These are phyloP conservation scores for Purpureocillium takamizusanense DNA, from an alignment of 2,329 filamentous ascomycete genomes.

Conservation along the genomic window DNA sequence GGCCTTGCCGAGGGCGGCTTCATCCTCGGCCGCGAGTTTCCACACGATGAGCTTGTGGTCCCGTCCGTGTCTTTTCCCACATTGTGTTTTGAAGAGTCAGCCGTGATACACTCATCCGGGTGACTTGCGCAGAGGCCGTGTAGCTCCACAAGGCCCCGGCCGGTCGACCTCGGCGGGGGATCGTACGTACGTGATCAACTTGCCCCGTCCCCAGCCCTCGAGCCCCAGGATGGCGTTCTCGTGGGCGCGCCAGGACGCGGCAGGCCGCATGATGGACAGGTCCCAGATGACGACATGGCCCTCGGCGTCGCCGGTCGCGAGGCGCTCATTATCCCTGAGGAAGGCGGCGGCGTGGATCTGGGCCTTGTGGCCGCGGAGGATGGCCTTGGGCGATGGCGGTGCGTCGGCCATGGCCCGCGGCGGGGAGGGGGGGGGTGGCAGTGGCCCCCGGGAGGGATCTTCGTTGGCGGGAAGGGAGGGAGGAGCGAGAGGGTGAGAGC, in stretches of 20 bases:
- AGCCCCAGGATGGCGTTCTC: constrained; percentile 67
- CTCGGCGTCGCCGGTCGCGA: constrained; percentile 81
- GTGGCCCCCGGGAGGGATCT: background rate
- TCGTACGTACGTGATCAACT: constrained; percentile 65
- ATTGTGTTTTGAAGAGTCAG: too few relatives aligned
- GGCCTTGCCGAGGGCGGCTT: constrained; percentile 53
- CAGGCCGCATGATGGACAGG: constrained; percentile 68
- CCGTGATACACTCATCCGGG: too few relatives aligned
- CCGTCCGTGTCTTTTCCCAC: constrained; percentile 65
- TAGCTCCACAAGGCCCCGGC: too few relatives aligned
- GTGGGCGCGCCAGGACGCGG: constrained; percentile 83
- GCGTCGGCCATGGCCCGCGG: background rate
- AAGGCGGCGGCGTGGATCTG: constrained; percentile 74
- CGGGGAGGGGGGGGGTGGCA: background rate
- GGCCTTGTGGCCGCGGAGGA: constrained; percentile 77
- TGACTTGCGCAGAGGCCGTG: too few relatives aligned
- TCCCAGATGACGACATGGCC: constrained; percentile 87
- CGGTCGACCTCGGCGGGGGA: too few relatives aligned
- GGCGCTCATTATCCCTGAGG: constrained; percentile 60
- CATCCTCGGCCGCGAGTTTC: constrained; percentile 56
- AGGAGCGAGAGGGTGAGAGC: too few relatives aligned
- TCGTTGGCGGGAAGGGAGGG: too few relatives aligned
- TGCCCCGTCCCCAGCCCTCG: constrained; percentile 60
- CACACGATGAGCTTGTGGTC: constrained; percentile 83
- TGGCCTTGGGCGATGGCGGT: constrained; percentile 37